A percentile compares a stretch with the other conserved stretches of the same genome.
These are phyloP conservation scores for Aspergillus persii DNA, from an alignment of 2,329 filamentous ascomycete genomes.

Conservation along the genomic window DNA sequence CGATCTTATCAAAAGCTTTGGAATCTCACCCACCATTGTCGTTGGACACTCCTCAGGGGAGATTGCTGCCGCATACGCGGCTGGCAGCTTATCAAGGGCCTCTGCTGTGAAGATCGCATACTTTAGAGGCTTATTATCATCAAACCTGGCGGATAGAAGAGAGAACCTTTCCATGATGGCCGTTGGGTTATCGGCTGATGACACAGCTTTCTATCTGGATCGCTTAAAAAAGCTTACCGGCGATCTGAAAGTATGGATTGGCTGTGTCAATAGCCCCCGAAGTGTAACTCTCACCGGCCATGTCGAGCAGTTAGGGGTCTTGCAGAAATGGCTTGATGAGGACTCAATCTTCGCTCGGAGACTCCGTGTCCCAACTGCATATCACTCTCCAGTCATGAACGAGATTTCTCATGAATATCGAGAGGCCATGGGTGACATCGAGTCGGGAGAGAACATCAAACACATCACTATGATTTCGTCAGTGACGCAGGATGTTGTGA, in stretches of 20 bases:
- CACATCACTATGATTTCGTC: neutral
- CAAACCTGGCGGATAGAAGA: neutral
- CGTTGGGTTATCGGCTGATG: too few relatives aligned
- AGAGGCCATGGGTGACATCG: neutral
- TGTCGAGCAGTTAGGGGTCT: neutral
- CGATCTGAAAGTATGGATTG: neutral
- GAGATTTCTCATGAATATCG: neutral
- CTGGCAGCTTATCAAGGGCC: neutral
- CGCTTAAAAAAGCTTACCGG: too few relatives aligned
- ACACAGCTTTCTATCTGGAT: neutral
- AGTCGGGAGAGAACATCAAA: neutral
- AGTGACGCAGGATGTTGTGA: neutral
- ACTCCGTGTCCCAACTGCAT: neutral
- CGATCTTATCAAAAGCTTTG: neutral
- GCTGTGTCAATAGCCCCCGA: constrained; percentile 4
- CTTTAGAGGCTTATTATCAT: neutral
- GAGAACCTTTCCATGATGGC: neutral
- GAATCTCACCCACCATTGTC: neutral
- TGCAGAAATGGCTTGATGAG: neutral
- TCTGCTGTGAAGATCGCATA: constrained; percentile 1
- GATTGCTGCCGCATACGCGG: constrained; percentile 2
- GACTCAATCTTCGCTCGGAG: neutral
- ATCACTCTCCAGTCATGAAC: neutral
- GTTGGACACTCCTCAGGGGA: constrained; percentile 9
- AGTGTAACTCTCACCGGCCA: constrained; percentile 1